A percentile compares a stretch with the other conserved stretches of the same genome.
These are phyloP conservation scores for Coemansia sp. DNA, from an alignment of 192 early-diverging fungal genomes.

Conservation along the genomic window DNA sequence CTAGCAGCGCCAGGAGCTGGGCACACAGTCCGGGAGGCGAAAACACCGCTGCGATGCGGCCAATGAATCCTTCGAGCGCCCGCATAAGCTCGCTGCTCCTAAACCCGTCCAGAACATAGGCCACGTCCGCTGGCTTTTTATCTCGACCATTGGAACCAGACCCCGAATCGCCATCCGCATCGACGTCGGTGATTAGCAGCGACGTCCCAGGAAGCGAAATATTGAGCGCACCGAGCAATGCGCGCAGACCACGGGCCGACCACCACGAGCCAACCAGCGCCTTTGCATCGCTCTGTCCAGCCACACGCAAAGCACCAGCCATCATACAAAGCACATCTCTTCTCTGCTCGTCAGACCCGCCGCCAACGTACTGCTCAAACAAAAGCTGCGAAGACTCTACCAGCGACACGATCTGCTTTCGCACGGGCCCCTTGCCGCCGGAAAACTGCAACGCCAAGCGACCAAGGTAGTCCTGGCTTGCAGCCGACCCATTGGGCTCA, in stretches of 20 bases:
- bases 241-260: conserved; percentile 18
- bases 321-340: conserved; percentile 23
- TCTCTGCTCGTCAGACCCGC: conserved; percentile 19
- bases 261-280: conserved; percentile 27
- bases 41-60: conserved; percentile 2
- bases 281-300: conserved; percentile 12
- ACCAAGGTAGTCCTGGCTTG: conserved; percentile 5
- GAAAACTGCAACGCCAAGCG: background rate
- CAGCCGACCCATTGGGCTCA: background rate
- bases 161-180: too few relatives aligned
- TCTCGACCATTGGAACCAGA: too few relatives aligned
- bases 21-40: conserved; percentile 10
- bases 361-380: conserved; percentile 26
- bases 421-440: background rate
- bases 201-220: conserved; percentile 38
- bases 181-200: conserved; percentile 22
- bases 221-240: conserved; percentile 22
- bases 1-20: conserved; percentile 20
- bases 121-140: background rate
- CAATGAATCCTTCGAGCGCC: conserved; percentile 25
- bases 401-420: background rate
- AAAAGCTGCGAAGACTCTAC: conserved; percentile 14
- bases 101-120: conserved; percentile 27
- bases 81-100: conserved; percentile 6
- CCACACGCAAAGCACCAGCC: conserved; percentile 11